Conservation (phyloP, 768 basidiomycete genomes). For the Kwoniella heveanensis region DNA sequence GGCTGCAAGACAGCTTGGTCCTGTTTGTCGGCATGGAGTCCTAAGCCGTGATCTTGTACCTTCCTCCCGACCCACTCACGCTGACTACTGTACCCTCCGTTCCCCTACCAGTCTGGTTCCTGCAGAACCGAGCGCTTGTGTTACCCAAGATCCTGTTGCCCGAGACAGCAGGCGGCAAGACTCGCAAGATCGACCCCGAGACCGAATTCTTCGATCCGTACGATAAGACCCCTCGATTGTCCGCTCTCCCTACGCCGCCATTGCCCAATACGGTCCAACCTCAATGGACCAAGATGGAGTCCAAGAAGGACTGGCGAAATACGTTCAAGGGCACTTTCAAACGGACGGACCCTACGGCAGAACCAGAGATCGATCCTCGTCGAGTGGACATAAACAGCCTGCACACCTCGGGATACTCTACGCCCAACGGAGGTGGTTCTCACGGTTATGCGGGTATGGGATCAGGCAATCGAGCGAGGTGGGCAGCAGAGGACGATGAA, state of each 20-base stretch:
- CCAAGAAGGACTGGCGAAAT: slow-evolving; percentile 85
- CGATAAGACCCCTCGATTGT: slow-evolving; percentile 50
- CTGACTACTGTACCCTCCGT: neutral
- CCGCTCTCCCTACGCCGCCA: slow-evolving; percentile 43
- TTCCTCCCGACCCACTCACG: neutral
- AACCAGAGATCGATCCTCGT: slow-evolving; percentile 39
- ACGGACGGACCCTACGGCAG: slow-evolving; percentile 41
- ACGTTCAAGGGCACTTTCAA: slow-evolving; percentile 50
- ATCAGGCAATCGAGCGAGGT: slow-evolving; percentile 41
- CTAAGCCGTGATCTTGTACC: too few relatives aligned
- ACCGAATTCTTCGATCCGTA: slow-evolving; percentile 54
- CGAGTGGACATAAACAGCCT: slow-evolving; percentile 41
- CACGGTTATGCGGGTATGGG: slow-evolving; percentile 46
- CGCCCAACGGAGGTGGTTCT: slow-evolving; percentile 26
- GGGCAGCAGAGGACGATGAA: slow-evolving; percentile 31
- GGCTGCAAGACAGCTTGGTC: slow-evolving; percentile 3
- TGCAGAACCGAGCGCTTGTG: slow-evolving; percentile 81
- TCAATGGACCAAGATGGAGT: slow-evolving; percentile 90
- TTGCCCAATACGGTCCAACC: slow-evolving; percentile 46
- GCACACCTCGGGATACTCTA: slow-evolving; percentile 39
- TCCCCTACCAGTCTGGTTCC: slow-evolving; percentile 80
- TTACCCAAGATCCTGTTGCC: slow-evolving; percentile 79
- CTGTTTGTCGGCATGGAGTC: too few relatives aligned
- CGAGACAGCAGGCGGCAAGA: slow-evolving; percentile 49
- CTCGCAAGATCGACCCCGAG: slow-evolving; percentile 30